phyloP scores from a whole-genome alignment of 495 filamentous ascomycete species.

The Penicillium robsamsonii region DNA sequence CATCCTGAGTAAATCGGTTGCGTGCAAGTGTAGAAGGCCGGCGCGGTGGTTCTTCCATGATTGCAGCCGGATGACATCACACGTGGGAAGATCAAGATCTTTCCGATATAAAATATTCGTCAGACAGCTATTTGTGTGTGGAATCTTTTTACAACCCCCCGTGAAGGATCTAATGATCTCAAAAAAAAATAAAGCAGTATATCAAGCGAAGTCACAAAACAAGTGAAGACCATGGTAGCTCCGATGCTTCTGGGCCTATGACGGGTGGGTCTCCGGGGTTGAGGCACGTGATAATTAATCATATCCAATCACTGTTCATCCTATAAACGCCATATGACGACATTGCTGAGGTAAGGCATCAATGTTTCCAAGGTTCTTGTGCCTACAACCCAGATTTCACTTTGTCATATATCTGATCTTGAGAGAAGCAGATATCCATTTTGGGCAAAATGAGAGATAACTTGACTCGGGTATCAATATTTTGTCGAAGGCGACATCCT shows the following conservation, averaged over 20 bases:
- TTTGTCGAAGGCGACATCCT: neutral
- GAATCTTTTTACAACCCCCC: neutral
- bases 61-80: conserved; percentile 6
- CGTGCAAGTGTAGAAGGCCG: conserved; percentile 5
- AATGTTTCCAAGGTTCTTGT: neutral
- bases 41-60: conserved; percentile 1
- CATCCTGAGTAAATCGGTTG: conserved; percentile 3
- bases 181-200: neutral
- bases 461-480: neutral
- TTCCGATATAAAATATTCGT: neutral
- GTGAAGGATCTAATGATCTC: neutral
- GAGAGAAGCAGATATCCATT: neutral
- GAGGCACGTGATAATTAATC: neutral
- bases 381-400: neutral
- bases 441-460: neutral
- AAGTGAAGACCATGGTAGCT: neutral
- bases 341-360: neutral
- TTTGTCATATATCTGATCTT: neutral
- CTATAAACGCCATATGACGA: neutral
- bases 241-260: neutral
- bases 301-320: neutral
- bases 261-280: neutral
- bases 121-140: neutral
- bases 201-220: neutral
- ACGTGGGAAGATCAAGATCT: neutral